These are phyloP conservation scores for Phlebiopsis flavidoalba DNA, from an alignment of 768 basidiomycete species.

Conservation along the genomic window DNA sequence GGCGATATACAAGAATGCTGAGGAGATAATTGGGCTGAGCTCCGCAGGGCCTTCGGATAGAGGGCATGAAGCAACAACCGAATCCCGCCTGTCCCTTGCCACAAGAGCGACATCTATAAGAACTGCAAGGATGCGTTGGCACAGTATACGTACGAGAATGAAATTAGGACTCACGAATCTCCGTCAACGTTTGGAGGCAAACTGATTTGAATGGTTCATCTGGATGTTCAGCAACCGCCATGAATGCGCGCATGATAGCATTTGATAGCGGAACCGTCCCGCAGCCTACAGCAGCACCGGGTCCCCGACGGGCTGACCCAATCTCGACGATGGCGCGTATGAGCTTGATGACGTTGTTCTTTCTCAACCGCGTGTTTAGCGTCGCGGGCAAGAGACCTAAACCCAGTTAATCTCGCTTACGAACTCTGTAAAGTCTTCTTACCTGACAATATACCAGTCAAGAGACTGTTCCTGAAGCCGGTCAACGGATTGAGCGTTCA, in stretches of 20 bases:
- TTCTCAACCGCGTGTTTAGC: conserved; percentile 79
- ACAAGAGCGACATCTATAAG: conserved; percentile 85
- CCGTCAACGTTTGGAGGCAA: conserved; percentile 82
- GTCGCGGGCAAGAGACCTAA: conserved; percentile 80
- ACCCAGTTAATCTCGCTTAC: neutral
- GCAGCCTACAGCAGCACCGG: conserved; percentile 33
- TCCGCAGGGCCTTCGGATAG: conserved; percentile 89
- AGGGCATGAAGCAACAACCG: conserved; percentile 54
- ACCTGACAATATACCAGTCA: conserved; percentile 93
- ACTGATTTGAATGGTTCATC: conserved; percentile 86
- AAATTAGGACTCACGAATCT: conserved; percentile 62
- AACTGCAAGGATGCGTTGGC: conserved; percentile 40
- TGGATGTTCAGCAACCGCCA: conserved; percentile 87
- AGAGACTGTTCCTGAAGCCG: conserved; percentile 58
- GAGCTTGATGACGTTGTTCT: conserved; percentile 88
- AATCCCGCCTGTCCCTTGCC: conserved; percentile 72
- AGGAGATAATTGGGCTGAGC: conserved; percentile 70
- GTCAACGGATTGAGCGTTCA: conserved; percentile 68
- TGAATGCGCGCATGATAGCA: conserved; percentile 79
- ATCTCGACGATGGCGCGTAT: conserved; percentile 79
- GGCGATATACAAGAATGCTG: conserved; percentile 75
- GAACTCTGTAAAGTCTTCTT: conserved; percentile 13
- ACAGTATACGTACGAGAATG: neutral
- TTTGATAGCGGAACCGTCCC: conserved; percentile 62
- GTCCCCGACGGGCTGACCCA: conserved; percentile 52